Conservation (phyloP, 352 stramenopile species). For the Pythium insidiosum region DNA sequence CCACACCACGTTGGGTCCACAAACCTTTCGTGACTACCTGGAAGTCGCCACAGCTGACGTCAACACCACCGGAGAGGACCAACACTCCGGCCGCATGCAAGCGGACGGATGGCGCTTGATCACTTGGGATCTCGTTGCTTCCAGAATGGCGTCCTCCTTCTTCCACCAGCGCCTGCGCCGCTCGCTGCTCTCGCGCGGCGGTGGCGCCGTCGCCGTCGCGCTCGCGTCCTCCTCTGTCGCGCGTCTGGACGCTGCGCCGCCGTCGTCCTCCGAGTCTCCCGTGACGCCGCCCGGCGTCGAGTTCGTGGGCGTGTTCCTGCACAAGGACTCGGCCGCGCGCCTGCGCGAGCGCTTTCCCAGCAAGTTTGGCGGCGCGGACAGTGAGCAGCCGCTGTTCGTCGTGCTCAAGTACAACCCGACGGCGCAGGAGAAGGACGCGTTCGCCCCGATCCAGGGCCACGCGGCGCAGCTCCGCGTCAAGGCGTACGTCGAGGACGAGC, state of each 20-base stretch:
- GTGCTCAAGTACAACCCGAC: constrained; percentile 77
- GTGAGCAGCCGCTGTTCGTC: constrained; percentile 44
- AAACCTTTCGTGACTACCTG: not conserved
- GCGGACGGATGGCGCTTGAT: no score
- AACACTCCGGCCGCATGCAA: no score
- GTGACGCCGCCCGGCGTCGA: constrained; percentile 20
- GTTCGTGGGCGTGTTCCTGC: constrained; percentile 75
- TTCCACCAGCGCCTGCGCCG: constrained; percentile 10
- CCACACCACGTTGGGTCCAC: not conserved
- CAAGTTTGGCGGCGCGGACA: constrained; percentile 27
- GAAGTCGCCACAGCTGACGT: no score
- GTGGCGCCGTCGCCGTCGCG: constrained; percentile 9
- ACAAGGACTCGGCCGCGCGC: constrained; percentile 35
- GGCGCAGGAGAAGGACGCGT: constrained; percentile 58
- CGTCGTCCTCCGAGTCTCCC: not conserved
- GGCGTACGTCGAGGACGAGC: constrained; percentile 51
- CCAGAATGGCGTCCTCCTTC: not conserved
- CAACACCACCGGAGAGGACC: no score
- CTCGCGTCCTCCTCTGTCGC: constrained; percentile 1
- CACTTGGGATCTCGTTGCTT: no score
- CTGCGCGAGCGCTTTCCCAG: constrained; percentile 45
- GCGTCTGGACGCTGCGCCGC: constrained; percentile 2
- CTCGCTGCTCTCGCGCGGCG: constrained; percentile 9
- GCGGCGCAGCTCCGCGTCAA: constrained; percentile 52
- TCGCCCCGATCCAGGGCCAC: constrained; percentile 57